Evolutionary conservation across 352 stramenopile species (phyloP), one percentile per base, ranked within the genome.

Genomic region (Phytophthora chlamydospora): DNA sequence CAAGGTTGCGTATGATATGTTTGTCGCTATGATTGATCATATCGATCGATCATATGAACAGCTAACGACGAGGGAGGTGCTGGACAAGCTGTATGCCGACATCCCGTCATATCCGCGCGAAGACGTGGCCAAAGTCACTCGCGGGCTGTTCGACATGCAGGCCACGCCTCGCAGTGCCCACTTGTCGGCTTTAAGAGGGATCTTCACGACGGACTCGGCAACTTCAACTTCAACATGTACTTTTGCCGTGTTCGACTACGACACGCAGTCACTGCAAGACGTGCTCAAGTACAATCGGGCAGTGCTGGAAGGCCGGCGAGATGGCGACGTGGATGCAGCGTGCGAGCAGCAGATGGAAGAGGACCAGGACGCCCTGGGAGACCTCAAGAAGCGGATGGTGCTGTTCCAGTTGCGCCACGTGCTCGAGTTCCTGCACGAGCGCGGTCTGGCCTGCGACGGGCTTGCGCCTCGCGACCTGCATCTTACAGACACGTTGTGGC

Each of bases 281-380:
- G 73, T 93, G 33, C 70, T 91, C 42, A 88, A 85, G 55, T 90
- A 89, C 53, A 92, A 93, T 61, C 75, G 62, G 8, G 68, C 74
- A 13, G 53, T 89, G 29, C 56, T 93, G 10, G 63, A 88, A 33
- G 71, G 74, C 8, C 68, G 51, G 17, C 6, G 11, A 19, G 70
- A 68, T 11, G 55, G 51, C 0, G 60, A 70, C 17, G 40, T 65
- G 11, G 62, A 73, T n/a, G 24, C 21, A 11, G 40, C 2, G 4
- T 48, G 38, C 9, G 51, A 58, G 55, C 75, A 41, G n/a, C 57
- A 31, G 14, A 58, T 24, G 9, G 45, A 71, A 10, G 61, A 66
- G 3, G 40, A 67, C 9, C 59, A 68, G 6, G 58, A 77, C 29
- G 55, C 68, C 21, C 58, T 87, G 0, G 64, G 66, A 16, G 83